phyloP scores from a whole-genome alignment of 129 eudicot genomes.

The Escallonia rubra region DNA sequence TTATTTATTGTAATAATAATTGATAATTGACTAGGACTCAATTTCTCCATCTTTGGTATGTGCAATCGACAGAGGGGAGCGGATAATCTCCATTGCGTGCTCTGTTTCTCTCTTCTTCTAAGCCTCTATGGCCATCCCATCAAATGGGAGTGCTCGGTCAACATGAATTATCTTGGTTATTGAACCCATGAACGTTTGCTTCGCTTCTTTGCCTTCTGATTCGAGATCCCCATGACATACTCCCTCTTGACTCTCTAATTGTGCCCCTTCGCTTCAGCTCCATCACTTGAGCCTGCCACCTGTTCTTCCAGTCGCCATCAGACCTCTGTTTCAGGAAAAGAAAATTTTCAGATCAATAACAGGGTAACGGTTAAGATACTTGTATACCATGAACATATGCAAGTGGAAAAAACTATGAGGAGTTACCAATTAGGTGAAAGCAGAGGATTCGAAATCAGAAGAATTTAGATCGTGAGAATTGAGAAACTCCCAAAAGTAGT shows the following conservation, averaged over 20 bases:
- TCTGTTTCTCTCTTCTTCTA: neutral
- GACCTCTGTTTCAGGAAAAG: slow-evolving; percentile 7
- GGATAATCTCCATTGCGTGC: neutral
- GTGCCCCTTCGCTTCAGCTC: slow-evolving; percentile 33
- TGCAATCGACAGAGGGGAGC: no score
- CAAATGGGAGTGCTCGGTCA: neutral
- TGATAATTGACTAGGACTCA: no score
- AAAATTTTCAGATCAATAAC: neutral
- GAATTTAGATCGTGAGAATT: no score
- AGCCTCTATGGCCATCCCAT: no score
- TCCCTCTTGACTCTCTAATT: slow-evolving; percentile 16
- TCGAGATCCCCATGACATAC: slow-evolving; percentile 53
- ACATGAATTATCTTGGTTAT: neutral
- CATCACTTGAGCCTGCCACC: slow-evolving; percentile 45
- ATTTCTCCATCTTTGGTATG: no score
- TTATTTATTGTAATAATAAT: no score
- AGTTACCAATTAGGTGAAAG: no score
- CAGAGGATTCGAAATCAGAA: no score
- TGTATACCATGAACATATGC: no score
- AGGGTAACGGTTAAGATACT: no score
- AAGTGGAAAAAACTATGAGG: no score
- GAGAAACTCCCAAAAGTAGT: no score
- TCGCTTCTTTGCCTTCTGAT: slow-evolving; percentile 34
- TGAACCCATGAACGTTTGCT: slow-evolving; percentile 15
- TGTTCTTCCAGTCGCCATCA: slow-evolving; percentile 26